These are phyloP conservation scores for Hordeum marinum DNA, from an alignment of 176 grass and related monocot genomes.

Conservation along the genomic window DNA sequence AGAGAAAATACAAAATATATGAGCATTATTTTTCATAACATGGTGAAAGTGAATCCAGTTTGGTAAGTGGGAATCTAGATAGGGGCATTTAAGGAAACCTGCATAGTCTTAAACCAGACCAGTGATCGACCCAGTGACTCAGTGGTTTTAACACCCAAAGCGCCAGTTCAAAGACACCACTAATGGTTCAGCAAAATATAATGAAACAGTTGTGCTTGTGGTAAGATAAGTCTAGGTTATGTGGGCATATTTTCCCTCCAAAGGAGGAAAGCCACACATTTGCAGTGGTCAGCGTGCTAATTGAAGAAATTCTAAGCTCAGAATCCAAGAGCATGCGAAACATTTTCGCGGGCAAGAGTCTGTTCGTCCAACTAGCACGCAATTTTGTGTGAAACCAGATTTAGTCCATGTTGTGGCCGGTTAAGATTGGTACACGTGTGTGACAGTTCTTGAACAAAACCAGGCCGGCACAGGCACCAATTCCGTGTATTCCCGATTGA, in stretches of 20 bases:
- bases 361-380: background rate
- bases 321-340: background rate
- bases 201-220: background rate
- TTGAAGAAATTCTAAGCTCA: background rate
- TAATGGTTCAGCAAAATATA: background rate
- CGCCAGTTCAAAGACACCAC: background rate
- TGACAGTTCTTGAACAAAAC: background rate
- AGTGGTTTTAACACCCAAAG: background rate
- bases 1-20: background rate
- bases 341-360: background rate
- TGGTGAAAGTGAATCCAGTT: background rate
- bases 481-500: background rate
- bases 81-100: background rate
- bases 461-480: background rate
- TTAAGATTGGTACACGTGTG: background rate
- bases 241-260: background rate
- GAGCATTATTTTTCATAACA: slow-evolving; percentile 1
- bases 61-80: background rate
- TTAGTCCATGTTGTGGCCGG: background rate
- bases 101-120: background rate
- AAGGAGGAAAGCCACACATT: background rate
- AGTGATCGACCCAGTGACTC: background rate
- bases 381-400: background rate
- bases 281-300: background rate
- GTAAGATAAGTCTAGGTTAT: background rate